Percentiles rank a stretch among this genome's conserved stretches.
Conservation (phyloP, 2,329 filamentous ascomycete species). For the Pyrenochaeta sp. region DNA sequence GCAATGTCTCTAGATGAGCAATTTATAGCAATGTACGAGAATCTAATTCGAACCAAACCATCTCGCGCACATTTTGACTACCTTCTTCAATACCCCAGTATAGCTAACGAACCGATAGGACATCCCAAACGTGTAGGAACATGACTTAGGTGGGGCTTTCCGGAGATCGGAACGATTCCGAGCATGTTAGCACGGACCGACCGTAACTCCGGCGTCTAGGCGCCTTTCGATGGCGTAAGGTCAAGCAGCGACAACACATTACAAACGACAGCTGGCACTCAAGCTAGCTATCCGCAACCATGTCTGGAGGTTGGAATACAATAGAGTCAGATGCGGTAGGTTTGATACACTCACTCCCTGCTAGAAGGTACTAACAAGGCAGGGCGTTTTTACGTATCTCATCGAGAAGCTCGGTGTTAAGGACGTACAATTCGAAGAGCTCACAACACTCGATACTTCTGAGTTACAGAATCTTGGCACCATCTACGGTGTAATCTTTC, state of each 20-base stretch:
- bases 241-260: conserved; percentile 16
- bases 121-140: background rate
- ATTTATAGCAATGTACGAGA: background rate
- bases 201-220: conserved; percentile 21
- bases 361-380: conserved; percentile 13
- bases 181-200: conserved; percentile 17
- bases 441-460: conserved; percentile 85
- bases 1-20: background rate
- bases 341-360: conserved; percentile 19
- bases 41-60: background rate
- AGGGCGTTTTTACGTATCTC: conserved; percentile 97
- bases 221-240: conserved; percentile 24
- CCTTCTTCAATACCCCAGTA: background rate
- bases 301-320: conserved; percentile 33
- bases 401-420: conserved; percentile 92
- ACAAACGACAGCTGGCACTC: conserved; percentile 6
- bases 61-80: background rate
- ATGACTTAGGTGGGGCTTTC: conserved; percentile 1
- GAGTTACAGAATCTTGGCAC: conserved; percentile 69
- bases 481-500: conserved; percentile 95
- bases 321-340: conserved; percentile 75
- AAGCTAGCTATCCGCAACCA: conserved; percentile 6
- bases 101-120: background rate
- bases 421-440: conserved; percentile 95
- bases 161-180: conserved; percentile 26